Evolutionary conservation across 768 basidiomycete genomes (phyloP), one percentile per base, ranked within the genome.

Genomic region (Podaxis sp.): DNA sequence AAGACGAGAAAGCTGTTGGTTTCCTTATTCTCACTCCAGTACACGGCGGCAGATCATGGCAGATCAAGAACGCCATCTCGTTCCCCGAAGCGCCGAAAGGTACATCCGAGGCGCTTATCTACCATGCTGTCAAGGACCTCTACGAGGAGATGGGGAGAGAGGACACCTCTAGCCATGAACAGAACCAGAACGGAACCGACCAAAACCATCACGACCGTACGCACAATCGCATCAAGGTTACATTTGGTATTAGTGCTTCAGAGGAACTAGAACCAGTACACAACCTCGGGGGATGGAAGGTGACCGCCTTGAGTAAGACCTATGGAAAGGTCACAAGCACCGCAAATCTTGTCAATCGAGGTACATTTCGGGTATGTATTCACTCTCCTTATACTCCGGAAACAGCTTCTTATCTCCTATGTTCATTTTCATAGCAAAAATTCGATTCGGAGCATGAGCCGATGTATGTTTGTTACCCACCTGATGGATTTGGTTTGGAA

Each of bases 61-160:
- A 81, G 61, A 83, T 86, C 68, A 86, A 87, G 70, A 85, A 86
- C 65, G 79, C 80, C 2, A 73, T 79, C 17, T 80, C 82, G 24
- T 86, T 87, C 70, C 84, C 84, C 5, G 68, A 75, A 28, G 80
- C 85, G 0, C 82, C 83, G 0, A 80, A 80, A 61, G 85, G 84
- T 22, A 84, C 82, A 0, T 84, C 84, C 2, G 84, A 87, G 63
- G 70, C 71, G 13, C 76, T 85, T 62, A 84, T 87, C 56, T 77
- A 78, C 65, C 75, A 75, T 4, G 80, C 80, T 0, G 75, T 87
- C 52, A 75, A 71, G 48, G 77, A 80, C 63, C 67, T 82, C 8
- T 70, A 80, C 39, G 69, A 71, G 28, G 76, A 82, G 54, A 61
- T 75, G 64, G 64, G 70, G 19, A 49, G 55, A 38, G 40, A 63